These are phyloP conservation scores for Ceratobasidium sp. DNA, from an alignment of 1,284 basidiomycete species.

Conservation along the genomic window DNA sequence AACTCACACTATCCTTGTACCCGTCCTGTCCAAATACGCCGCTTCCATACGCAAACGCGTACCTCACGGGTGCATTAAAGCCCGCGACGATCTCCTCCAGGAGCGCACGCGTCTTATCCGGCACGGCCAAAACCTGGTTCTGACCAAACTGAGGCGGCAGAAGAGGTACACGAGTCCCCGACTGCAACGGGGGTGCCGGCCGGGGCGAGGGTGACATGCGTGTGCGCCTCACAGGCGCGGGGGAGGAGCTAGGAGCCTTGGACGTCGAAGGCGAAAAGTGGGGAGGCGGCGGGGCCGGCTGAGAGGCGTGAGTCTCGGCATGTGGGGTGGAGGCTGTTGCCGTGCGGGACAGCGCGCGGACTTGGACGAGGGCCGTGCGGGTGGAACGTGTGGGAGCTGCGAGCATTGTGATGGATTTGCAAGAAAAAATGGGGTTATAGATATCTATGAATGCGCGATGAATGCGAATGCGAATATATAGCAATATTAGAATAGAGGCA, in stretches of 20 bases:
- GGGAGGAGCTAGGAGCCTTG: conserved; percentile 33
- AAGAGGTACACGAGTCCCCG: conserved; percentile 36
- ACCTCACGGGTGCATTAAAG: conserved; percentile 88
- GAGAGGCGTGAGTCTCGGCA: conserved; percentile 36
- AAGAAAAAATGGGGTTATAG: conserved; percentile 24
- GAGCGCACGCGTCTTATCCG: conserved; percentile 78
- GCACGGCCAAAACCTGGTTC: conserved; percentile 81
- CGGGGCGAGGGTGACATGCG: conserved; percentile 34
- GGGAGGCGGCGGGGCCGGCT: conserved; percentile 36
- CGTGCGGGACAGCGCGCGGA: conserved; percentile 28
- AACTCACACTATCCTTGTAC: conserved; percentile 57
- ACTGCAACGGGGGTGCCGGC: conserved; percentile 27
- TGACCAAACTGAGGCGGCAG: conserved; percentile 79
- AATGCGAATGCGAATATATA: conserved; percentile 34
- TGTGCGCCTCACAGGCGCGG: conserved; percentile 32
- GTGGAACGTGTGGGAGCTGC: conserved; percentile 37
- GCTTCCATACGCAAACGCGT: conserved; percentile 95
- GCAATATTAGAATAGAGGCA: conserved; percentile 16
- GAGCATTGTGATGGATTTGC: conserved; percentile 33
- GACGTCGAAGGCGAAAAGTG: conserved; percentile 16
- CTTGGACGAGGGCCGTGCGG: conserved; percentile 27
- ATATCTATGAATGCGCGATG: conserved; percentile 12
- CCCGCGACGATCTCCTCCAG: conserved; percentile 77
- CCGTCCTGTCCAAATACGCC: conserved; percentile 91
- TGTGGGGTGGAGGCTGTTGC: conserved; percentile 11